phyloP scores from a whole-genome alignment of 1,139 yeast genomes.

The Komagataea norvegica region DNA sequence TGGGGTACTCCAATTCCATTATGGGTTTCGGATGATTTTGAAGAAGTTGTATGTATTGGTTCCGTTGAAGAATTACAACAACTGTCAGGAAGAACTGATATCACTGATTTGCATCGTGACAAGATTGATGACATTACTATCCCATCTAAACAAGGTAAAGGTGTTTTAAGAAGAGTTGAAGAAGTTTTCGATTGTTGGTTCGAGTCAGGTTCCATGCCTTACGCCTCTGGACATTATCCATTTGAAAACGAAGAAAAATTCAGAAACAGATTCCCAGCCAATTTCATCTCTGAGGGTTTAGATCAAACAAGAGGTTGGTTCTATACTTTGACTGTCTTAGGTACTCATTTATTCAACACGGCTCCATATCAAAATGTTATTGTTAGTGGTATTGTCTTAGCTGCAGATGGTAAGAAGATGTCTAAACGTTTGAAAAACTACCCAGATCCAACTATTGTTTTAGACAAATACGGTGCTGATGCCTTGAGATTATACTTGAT shows the following conservation, averaged over 20 bases:
- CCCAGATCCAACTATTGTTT: constrained; percentile 85
- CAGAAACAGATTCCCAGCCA: constrained; percentile 81
- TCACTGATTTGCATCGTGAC: constrained; percentile 93
- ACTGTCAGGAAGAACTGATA: constrained; percentile 73
- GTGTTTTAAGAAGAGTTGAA: constrained; percentile 81
- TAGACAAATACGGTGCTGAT: constrained; percentile 93
- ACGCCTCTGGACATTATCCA: constrained; percentile 95
- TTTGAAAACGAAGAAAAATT: constrained; percentile 77
- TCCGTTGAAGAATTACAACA: constrained; percentile 81
- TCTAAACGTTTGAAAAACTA: constrained; percentile 96
- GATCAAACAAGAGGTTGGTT: constrained; percentile 99
- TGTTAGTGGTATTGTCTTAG: constrained; percentile 94
- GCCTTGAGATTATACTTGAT: constrained; percentile 92
- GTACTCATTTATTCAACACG: constrained; percentile 86
- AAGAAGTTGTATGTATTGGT: constrained; percentile 91
- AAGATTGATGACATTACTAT: constrained; percentile 85
- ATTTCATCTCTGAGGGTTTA: constrained; percentile 96
- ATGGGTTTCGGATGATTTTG: constrained; percentile 93
- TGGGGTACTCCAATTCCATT: constrained; percentile 99
- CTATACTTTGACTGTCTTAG: constrained; percentile 91
- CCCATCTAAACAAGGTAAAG: constrained; percentile 91
- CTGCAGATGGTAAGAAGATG: constrained; percentile 99
- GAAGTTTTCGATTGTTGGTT: constrained; percentile 99
- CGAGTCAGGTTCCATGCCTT: constrained; percentile 99
- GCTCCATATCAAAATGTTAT: constrained; percentile 96